Evolutionary conservation across 108 stramenopile genomes (phyloP).

Genomic region (Skeletonema marinoi): DNA sequence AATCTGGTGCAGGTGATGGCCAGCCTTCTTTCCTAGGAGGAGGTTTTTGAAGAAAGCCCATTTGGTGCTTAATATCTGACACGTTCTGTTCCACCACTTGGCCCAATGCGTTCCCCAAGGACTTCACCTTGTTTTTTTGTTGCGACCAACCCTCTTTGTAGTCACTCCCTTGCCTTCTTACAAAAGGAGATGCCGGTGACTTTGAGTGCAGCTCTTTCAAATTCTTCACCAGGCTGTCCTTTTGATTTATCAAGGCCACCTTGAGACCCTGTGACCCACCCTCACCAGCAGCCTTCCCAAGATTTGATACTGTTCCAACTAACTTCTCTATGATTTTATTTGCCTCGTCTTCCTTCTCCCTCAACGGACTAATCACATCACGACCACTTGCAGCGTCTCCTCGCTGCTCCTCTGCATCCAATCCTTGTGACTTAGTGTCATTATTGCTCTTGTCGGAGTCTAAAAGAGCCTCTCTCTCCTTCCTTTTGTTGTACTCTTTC

Average conservation of each 20-base stretch:
- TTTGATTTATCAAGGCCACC: conserved; percentile 32
- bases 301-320: conserved; percentile 43
- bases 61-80: conserved; percentile 33
- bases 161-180: not conserved
- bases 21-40: conserved; percentile 43
- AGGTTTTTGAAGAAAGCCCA: conserved; percentile 39
- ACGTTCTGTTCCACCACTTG: conserved; percentile 53
- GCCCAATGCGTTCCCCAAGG: conserved; percentile 40
- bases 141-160: not conserved
- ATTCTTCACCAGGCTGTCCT: conserved; percentile 33
- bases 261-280: conserved; percentile 37
- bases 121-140: conserved; percentile 10
- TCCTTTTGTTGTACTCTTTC: conserved; percentile 20
- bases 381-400: not conserved
- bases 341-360: conserved; percentile 39
- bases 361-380: not conserved
- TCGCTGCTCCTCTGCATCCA: conserved; percentile 21
- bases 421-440: conserved; percentile 7
- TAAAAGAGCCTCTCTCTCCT: conserved; percentile 3
- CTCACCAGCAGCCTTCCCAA: conserved; percentile 46
- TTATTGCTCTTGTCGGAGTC: not conserved
- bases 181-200: not conserved
- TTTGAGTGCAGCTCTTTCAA: conserved; percentile 35
- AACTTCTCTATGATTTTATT: conserved; percentile 37
- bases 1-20: conserved; percentile 13